Conservation (phyloP, 495 filamentous ascomycete genomes). For the Penicillium mononematosum region DNA sequence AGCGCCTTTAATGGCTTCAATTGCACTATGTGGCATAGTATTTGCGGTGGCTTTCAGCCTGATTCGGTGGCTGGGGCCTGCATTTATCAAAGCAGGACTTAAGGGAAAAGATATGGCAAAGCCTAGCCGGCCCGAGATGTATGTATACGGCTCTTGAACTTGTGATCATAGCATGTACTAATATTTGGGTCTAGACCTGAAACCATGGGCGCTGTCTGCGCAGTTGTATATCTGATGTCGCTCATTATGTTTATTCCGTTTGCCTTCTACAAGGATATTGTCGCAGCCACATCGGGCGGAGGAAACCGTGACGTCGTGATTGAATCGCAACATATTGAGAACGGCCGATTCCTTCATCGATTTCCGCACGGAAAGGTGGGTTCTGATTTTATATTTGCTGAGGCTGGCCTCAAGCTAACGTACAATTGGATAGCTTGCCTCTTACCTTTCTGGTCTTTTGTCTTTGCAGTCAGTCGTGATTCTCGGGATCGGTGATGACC, state of each 20-base stretch:
- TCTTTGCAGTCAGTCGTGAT: conserved; percentile 86
- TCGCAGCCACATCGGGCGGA: conserved; percentile 90
- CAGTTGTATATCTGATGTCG: conserved; percentile 82
- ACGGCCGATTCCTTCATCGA: conserved; percentile 76
- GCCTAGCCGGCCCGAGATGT: conserved; percentile 70
- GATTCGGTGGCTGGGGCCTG: conserved; percentile 91
- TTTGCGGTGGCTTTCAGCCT: conserved; percentile 77
- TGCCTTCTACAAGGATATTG: conserved; percentile 96
- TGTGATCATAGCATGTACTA: conserved; percentile 15
- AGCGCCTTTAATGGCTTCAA: conserved; percentile 82
- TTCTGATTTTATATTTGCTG: not conserved
- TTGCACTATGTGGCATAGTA: conserved; percentile 81
- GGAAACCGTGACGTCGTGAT: conserved; percentile 85
- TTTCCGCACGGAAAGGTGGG: conserved; percentile 92
- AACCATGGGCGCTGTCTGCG: conserved; percentile 95
- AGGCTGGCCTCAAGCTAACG: not conserved
- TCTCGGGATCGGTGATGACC: conserved; percentile 90
- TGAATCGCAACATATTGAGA: conserved; percentile 62
- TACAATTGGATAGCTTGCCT: conserved; percentile 65
- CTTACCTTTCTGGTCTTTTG: conserved; percentile 90
- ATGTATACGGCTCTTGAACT: conserved; percentile 27
- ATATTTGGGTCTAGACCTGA: conserved; percentile 62
- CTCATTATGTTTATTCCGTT: conserved; percentile 94
- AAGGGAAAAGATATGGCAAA: conserved; percentile 93
- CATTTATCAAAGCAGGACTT: conserved; percentile 83